Conservation (phyloP, 805 yeast genomes). For the Wickerhamiella australiensis region DNA sequence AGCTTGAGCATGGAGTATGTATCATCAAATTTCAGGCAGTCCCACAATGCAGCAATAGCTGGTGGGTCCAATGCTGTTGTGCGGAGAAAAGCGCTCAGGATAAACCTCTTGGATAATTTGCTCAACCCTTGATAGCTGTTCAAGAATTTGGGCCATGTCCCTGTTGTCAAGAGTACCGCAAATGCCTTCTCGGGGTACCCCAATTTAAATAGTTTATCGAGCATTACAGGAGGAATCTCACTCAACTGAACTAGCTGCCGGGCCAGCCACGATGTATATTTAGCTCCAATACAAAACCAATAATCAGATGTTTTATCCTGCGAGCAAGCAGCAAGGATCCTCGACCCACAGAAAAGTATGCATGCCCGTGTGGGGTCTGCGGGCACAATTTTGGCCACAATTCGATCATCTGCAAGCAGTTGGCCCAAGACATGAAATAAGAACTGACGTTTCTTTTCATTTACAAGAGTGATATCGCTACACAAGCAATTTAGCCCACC, state of each 20-base stretch:
- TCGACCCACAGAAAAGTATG: slow-evolving; percentile 9
- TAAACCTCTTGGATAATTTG: slow-evolving; percentile 15
- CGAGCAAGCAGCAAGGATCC: slow-evolving; percentile 2
- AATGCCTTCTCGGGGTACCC: slow-evolving; percentile 20
- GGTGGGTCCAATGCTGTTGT: slow-evolving; percentile 5
- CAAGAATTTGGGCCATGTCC: neutral
- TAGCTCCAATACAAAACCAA: slow-evolving; percentile 18
- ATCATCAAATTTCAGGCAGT: slow-evolving; percentile 10
- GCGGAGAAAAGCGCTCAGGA: slow-evolving; percentile 11
- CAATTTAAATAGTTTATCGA: slow-evolving; percentile 20
- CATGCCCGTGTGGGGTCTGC: neutral
- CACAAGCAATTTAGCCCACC: slow-evolving; percentile 2
- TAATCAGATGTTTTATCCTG: neutral
- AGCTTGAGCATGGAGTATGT: neutral
- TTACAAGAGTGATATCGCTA: neutral
- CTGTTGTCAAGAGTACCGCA: neutral
- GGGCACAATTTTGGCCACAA: neutral
- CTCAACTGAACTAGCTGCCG: slow-evolving; percentile 12
- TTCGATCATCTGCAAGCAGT: neutral
- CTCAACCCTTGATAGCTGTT: slow-evolving; percentile 11
- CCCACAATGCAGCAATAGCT: slow-evolving; percentile 17
- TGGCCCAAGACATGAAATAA: neutral
- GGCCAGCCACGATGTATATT: slow-evolving; percentile 21
- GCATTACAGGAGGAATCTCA: slow-evolving; percentile 12
- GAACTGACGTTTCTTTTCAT: neutral